Evolutionary conservation across 257 asterid genomes (phyloP).

Genomic region (Echites panduratus): DNA sequence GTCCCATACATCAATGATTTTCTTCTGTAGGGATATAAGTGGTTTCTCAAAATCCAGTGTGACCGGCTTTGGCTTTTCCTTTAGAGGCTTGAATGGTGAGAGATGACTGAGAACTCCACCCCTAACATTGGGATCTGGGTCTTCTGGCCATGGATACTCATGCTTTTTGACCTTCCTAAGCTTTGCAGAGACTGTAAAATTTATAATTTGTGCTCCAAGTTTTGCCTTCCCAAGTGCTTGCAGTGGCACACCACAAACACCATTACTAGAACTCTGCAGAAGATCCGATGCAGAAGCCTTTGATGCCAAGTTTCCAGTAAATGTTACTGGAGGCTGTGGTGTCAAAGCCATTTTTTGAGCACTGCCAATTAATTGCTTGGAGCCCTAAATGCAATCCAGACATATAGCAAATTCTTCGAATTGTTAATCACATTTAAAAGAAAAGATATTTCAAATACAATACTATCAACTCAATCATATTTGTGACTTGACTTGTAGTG

Average conservation of each 20-base stretch:
- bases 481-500: too few relatives aligned
- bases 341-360: slow-evolving; percentile 49
- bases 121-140: slow-evolving; percentile 78
- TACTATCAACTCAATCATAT: background rate
- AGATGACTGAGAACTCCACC: slow-evolving; percentile 91
- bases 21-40: slow-evolving; percentile 70
- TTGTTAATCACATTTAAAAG: background rate
- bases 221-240: slow-evolving; percentile 56
- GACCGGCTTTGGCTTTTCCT: slow-evolving; percentile 89
- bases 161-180: slow-evolving; percentile 63
- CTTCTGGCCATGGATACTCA: slow-evolving; percentile 79
- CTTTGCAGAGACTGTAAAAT: slow-evolving; percentile 53
- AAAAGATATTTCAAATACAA: background rate
- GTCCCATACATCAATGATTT: slow-evolving; percentile 58
- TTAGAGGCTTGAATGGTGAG: slow-evolving; percentile 87
- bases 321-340: slow-evolving; percentile 50
- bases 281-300: slow-evolving; percentile 65
- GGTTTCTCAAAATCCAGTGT: slow-evolving; percentile 91
- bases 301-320: slow-evolving; percentile 50
- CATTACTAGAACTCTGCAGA: slow-evolving; percentile 62
- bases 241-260: slow-evolving; percentile 61
- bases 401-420: background rate
- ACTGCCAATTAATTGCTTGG: slow-evolving; percentile 20
- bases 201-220: slow-evolving; percentile 48
- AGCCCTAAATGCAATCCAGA: slow-evolving; percentile 4